A percentile compares a stretch with the other conserved stretches of the same genome.
phyloP scores from a whole-genome alignment of 371 early-diverging fungal genomes.

The Mortierella sp. region DNA sequence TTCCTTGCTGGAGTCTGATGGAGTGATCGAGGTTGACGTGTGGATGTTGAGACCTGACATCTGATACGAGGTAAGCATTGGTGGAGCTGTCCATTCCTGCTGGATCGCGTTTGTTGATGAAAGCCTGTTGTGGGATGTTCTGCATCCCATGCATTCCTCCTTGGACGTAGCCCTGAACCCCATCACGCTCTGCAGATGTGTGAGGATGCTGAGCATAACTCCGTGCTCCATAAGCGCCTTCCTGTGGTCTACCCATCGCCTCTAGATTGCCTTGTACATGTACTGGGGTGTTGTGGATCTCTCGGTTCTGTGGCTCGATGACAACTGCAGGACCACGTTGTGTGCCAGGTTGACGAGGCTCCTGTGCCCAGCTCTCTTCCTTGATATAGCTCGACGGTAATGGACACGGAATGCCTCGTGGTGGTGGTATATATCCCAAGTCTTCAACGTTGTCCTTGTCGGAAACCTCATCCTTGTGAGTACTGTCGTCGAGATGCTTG shows the following conservation, averaged over 20 bases:
- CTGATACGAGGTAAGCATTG: too few species aligned
- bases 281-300: background rate
- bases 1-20: too few species aligned
- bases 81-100: too few species aligned
- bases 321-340: background rate
- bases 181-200: too few species aligned
- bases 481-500: background rate
- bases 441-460: background rate
- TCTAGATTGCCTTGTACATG: background rate
- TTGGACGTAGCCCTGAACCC: too few species aligned
- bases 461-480: background rate
- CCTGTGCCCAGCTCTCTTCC: background rate
- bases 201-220: background rate
- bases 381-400: background rate
- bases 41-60: too few species aligned
- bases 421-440: background rate
- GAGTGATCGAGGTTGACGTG: too few species aligned
- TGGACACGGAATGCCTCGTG: background rate
- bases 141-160: background rate
- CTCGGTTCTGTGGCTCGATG: background rate
- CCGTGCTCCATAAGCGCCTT: background rate
- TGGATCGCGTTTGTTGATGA: too few species aligned
- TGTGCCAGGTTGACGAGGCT: background rate
- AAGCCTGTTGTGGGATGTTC: too few species aligned
- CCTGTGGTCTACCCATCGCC: background rate